phyloP scores from a whole-genome alignment of 148 eudicot species.

The Pouteria glomerata region DNA sequence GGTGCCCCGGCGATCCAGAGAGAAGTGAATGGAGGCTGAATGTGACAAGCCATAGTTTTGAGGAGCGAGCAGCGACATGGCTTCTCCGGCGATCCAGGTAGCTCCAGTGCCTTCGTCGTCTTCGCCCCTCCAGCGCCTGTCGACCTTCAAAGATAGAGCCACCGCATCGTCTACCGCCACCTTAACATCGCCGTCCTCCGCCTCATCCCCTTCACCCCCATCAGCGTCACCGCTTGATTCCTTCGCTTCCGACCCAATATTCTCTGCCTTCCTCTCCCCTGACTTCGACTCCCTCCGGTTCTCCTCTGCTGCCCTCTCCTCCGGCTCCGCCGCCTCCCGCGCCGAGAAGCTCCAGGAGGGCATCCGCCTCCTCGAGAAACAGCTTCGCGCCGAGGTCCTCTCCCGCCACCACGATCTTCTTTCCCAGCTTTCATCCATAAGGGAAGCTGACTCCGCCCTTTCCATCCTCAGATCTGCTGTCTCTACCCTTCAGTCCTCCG shows the following conservation, averaged over 20 bases:
- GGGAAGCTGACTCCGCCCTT: constrained; percentile 48
- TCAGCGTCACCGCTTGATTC: constrained; percentile 42
- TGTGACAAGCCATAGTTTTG: no score
- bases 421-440: constrained; percentile 51
- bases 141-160: constrained; percentile 12
- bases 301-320: constrained; percentile 83
- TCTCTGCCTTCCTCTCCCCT: constrained; percentile 68
- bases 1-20: no score
- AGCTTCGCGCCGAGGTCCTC: constrained; percentile 65
- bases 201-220: constrained; percentile 12
- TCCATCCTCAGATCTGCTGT: constrained; percentile 47
- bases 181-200: constrained; percentile 27
- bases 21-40: no score
- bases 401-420: constrained; percentile 56
- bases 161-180: constrained; percentile 1
- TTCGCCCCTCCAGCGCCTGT: neutral
- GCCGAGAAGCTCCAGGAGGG: constrained; percentile 73
- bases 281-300: constrained; percentile 58
- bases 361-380: constrained; percentile 53
- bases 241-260: constrained; percentile 60
- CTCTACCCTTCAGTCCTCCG: constrained; percentile 50
- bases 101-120: constrained; percentile 21
- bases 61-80: constrained; percentile 25
- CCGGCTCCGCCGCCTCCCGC: constrained; percentile 78
- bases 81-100: constrained; percentile 33